Evolutionary conservation across 2,329 filamentous ascomycete species (phyloP), one percentile per base, ranked within the genome.

Genomic region (Coniochaeta sp.): DNA sequence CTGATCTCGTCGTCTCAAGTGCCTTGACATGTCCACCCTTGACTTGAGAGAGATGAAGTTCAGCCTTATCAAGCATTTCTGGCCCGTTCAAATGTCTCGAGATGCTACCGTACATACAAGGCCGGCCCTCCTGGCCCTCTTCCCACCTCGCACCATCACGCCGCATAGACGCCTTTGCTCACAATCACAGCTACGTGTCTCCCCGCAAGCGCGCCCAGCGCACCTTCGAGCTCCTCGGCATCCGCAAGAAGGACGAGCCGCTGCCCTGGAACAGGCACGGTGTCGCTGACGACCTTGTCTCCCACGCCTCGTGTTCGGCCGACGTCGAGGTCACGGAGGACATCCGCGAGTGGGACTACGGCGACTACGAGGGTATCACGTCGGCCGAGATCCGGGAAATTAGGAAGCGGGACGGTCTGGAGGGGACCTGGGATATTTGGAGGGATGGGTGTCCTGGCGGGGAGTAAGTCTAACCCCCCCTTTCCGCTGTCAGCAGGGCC

Each of bases 271-370:
- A 81, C 36, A 67, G 74, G 17, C 79, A 82, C 62, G 78, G 80
- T 60, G 66, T 70, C 1, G 69, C 72, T 26, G 71, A 74, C 33
- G 66, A 69, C 1, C 68, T 68, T 11, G 75, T 81, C 28, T 72
- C 75, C 28, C 54, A 38, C 31, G 7, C 54, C n/a, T 6, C 31
- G 16, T 89, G 87, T 58, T 68, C 75, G 16, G 88, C 89, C 8
- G 75, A 77, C 28, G 79, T 93, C 24, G 80, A 89, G 67, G 76
- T 91, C 63, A 89, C 87, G 1, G 82, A 90, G 58, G 86, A 87
- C 62, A 85, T 96, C 60, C 83, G 89, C 17, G 90, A 95, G 72
- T 95, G 91, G 91, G 88, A 95, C 74, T 96, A 96, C 70, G 91
- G 90, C 52, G 83, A 89, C 65, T 96, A 96, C 70, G 91, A 96